Percentiles rank a stretch among this genome's conserved stretches.
Conservation (phyloP, 2,329 filamentous ascomycete genomes). For the Epicoccum sorghinum region DNA sequence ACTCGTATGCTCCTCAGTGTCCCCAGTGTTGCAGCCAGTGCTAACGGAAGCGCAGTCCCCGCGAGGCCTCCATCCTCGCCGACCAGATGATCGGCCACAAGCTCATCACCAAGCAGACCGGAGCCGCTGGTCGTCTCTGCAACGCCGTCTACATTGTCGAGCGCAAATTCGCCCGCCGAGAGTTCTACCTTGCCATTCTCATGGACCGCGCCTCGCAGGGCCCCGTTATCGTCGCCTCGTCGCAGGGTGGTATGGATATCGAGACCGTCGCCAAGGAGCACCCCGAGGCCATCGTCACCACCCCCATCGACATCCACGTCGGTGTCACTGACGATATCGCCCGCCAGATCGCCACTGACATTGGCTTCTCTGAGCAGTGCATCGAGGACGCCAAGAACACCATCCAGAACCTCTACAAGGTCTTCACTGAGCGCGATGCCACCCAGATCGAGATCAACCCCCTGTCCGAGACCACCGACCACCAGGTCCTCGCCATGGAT, state of each 20-base stretch:
- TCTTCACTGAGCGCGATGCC: conserved; percentile 97
- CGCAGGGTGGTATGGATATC: conserved; percentile 99
- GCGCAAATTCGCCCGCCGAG: conserved; percentile 97
- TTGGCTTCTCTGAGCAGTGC: conserved; percentile 98
- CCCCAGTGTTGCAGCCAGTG: conserved; percentile 5
- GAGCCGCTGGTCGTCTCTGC: conserved; percentile 89
- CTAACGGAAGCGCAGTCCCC: conserved; percentile 62
- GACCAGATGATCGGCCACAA: conserved; percentile 99
- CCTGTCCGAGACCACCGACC: conserved; percentile 95
- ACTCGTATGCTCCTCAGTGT: conserved; percentile 67
- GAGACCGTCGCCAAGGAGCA: conserved; percentile 98
- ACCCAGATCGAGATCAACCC: conserved; percentile 99
- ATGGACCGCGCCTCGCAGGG: conserved; percentile 94
- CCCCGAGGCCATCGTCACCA: conserved; percentile 94
- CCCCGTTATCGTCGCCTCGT: conserved; percentile 96
- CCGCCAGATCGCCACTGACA: conserved; percentile 82
- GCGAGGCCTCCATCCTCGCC: conserved; percentile 95
- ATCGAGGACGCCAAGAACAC: conserved; percentile 93
- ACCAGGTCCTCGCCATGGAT: conserved; percentile 98
- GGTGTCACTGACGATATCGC: conserved; percentile 97
- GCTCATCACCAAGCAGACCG: conserved; percentile 99
- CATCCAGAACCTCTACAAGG: conserved; percentile 98
- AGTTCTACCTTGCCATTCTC: conserved; percentile 98
- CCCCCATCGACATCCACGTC: conserved; percentile 88
- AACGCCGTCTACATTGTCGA: conserved; percentile 99